A percentile compares a stretch with the other conserved stretches of the same genome.
These are phyloP conservation scores for Arthromyces matolae DNA, from an alignment of 768 basidiomycete genomes.

Conservation along the genomic window DNA sequence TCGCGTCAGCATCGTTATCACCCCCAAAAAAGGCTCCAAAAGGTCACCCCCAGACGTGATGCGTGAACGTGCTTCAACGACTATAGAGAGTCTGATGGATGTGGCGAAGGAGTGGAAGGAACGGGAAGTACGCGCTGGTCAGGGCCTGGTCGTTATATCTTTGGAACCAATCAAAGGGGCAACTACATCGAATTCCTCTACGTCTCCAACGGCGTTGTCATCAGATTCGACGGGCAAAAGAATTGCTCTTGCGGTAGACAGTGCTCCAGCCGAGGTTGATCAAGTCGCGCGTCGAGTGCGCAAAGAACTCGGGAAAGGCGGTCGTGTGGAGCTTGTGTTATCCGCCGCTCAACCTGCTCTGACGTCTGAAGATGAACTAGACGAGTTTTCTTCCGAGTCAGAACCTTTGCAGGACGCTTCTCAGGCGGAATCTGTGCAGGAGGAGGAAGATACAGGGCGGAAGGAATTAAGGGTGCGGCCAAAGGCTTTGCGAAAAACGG, in stretches of 20 bases:
- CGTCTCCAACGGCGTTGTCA: background rate
- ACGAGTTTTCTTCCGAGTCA: no score
- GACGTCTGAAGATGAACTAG: background rate
- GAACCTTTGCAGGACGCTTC: no score
- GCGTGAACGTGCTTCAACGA: constrained; percentile 40
- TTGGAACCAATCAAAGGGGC: constrained; percentile 42
- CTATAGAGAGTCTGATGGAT: constrained; percentile 41
- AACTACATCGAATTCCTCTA: background rate
- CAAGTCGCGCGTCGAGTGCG: constrained; percentile 1
- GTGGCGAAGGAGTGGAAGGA: constrained; percentile 52
- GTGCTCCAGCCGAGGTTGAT: background rate
- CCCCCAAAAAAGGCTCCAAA: constrained; percentile 43
- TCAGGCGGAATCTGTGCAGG: background rate
- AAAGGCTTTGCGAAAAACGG: no score
- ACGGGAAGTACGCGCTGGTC: constrained; percentile 30
- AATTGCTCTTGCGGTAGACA: background rate
- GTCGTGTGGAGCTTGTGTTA: constrained; percentile 2
- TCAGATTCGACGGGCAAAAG: background rate
- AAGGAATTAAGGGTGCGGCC: background rate
- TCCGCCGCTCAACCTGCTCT: background rate
- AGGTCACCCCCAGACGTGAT: constrained; percentile 35
- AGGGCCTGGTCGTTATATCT: constrained; percentile 36
- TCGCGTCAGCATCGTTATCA: constrained; percentile 53
- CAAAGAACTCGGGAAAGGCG: background rate
- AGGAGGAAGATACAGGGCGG: background rate